A percentile compares a stretch with the other conserved stretches of the same genome.
These are phyloP conservation scores for Mortierella polycephala DNA, from an alignment of 371 early-diverging fungal species.

Conservation along the genomic window DNA sequence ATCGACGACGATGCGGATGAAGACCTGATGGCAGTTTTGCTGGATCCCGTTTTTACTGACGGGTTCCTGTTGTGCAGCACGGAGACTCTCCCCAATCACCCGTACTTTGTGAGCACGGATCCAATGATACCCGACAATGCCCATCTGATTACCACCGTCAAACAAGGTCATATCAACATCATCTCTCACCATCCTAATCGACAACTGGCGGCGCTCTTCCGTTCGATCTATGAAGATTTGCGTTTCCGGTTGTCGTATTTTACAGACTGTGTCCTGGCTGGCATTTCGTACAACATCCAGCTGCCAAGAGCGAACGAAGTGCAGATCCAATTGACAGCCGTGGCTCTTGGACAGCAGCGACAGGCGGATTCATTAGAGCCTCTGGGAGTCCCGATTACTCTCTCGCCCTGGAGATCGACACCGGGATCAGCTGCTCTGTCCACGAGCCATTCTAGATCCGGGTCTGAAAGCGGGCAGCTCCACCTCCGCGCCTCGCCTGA, in stretches of 20 bases:
- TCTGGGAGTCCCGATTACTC: constrained; percentile 36
- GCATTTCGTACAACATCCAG: constrained; percentile 68
- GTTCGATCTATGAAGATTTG: constrained; percentile 68
- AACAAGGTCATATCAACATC: constrained; percentile 64
- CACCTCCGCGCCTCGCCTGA: constrained; percentile 2
- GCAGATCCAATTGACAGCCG: constrained; percentile 68
- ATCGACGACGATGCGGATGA: constrained; percentile 84
- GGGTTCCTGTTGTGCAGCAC: constrained; percentile 58
- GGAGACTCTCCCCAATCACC: constrained; percentile 53
- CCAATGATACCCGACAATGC: constrained; percentile 55
- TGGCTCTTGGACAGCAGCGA: constrained; percentile 59
- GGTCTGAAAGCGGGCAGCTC: constrained; percentile 25
- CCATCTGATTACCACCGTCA: constrained; percentile 64
- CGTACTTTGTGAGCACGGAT: constrained; percentile 51
- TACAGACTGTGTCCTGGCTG: constrained; percentile 64
- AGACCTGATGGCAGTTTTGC: constrained; percentile 70
- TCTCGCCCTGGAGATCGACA: constrained; percentile 46
- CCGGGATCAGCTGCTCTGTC: constrained; percentile 34
- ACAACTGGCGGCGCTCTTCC: constrained; percentile 70
- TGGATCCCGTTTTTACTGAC: constrained; percentile 59
- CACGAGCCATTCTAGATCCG: constrained; percentile 36
- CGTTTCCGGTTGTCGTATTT: constrained; percentile 62
- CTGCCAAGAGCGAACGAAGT: constrained; percentile 67
- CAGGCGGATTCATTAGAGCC: constrained; percentile 32
- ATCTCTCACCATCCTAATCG: constrained; percentile 74